Evolutionary conservation across 176 grass and related monocot species (phyloP), one percentile per base, ranked within the genome.

Genomic region (Raddia distichophylla): DNA sequence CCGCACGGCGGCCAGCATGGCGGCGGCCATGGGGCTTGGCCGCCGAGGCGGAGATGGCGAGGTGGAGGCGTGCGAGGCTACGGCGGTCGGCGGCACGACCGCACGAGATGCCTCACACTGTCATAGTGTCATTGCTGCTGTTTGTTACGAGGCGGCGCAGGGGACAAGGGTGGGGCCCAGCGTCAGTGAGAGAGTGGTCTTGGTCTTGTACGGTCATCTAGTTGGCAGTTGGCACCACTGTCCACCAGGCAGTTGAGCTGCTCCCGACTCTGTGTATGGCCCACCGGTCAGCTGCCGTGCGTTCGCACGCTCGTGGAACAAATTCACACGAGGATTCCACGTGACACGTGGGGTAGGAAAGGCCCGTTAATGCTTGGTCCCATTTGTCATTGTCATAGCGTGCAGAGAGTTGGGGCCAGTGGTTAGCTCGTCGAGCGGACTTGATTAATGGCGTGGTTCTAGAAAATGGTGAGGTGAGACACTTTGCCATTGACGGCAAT

Each of bases 1-100:
- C 33, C 88, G 67, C 33, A 94, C 64, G 48, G 85, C 83, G 44
- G 70, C 83, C 54, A 94, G 58, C 55, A 91, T 78, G 58, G 56
- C 56, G 69, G 82, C 50, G 2, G 64, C 75, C 85, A 86, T 85
- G 58, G 32, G 2, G 34, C 3, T 2, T 22, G 33, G 3, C 18
- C 37, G 37, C 44, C 15, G 57, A 22, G 55, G 18, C 40, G 53
- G 80, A 71, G 65, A 44, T 53, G 70, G 43, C 70, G 71, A 76
- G 71, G 85, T 19, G 71, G 71, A 47, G 71, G 16, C 47, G 42
- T 79, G 77, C 54, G 56, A 71, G 55, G 47, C 10, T 20, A 37
- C 44, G 51, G 75, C 69, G 47, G 37, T 40, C 0, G 37, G 37
- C 37, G 4, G 37, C 37, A 27, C 27, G 27, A 27, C 37, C 37